phyloP scores from a whole-genome alignment of 2,329 filamentous ascomycete genomes.

The Diaporthe destruens region DNA sequence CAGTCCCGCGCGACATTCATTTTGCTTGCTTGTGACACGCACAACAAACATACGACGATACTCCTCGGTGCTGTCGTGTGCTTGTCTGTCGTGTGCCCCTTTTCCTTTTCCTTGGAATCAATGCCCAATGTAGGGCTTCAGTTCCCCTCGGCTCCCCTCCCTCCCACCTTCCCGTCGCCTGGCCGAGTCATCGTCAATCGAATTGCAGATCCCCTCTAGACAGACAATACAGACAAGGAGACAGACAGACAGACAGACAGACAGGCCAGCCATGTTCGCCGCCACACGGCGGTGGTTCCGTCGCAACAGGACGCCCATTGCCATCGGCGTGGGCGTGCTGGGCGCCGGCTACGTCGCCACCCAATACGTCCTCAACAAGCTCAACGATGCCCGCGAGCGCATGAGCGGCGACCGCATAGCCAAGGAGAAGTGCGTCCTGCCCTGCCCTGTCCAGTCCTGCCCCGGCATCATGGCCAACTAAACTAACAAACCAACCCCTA shows the following conservation, averaged over 20 bases:
- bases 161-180: neutral
- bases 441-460: neutral
- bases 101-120: neutral
- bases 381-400: constrained; percentile 92
- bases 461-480: neutral
- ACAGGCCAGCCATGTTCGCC: constrained; percentile 63
- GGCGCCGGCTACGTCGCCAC: constrained; percentile 92
- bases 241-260: neutral
- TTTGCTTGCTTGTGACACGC: constrained; percentile 31
- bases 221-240: constrained; percentile 8
- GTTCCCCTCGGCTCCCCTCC: neutral
- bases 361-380: constrained; percentile 92
- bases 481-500: neutral
- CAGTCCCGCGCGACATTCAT: constrained; percentile 35
- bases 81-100: constrained; percentile 7
- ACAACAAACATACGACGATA: neutral
- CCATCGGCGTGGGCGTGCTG: constrained; percentile 87
- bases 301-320: constrained; percentile 90
- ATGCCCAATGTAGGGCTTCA: constrained; percentile 1
- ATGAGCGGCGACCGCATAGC: constrained; percentile 97
- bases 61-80: neutral
- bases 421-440: constrained; percentile 84
- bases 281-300: constrained; percentile 91
- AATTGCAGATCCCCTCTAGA: constrained; percentile 2
- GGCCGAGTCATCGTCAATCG: neutral